phyloP scores from a whole-genome alignment of 768 basidiomycete genomes.

The Imleria badia region DNA sequence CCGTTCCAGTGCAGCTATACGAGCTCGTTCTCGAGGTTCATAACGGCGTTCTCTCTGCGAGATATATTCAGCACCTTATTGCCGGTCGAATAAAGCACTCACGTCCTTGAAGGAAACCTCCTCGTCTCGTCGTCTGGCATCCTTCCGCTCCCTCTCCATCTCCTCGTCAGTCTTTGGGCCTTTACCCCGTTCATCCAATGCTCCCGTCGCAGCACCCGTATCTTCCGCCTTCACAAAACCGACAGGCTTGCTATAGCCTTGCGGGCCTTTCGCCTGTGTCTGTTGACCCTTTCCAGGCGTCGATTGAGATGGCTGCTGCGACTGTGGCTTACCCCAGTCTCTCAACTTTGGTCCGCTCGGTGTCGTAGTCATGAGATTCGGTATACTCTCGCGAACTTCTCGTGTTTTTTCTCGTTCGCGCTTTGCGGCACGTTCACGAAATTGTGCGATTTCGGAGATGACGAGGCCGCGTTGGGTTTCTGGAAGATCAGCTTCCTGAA shows the following conservation, averaged over 20 bases:
- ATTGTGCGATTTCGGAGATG: slow-evolving; percentile 94
- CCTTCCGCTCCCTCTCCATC: slow-evolving; percentile 78
- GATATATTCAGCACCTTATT: slow-evolving; percentile 1
- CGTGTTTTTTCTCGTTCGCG: slow-evolving; percentile 85
- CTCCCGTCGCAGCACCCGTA: slow-evolving; percentile 36
- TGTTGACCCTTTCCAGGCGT: slow-evolving; percentile 41
- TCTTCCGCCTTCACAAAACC: slow-evolving; percentile 79
- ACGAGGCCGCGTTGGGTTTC: slow-evolving; percentile 91
- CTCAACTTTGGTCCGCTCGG: slow-evolving; percentile 77
- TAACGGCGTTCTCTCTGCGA: slow-evolving; percentile 88
- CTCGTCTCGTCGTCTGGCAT: slow-evolving; percentile 71
- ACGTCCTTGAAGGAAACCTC: slow-evolving; percentile 88
- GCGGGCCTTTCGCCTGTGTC: slow-evolving; percentile 64
- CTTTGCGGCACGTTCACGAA: slow-evolving; percentile 92
- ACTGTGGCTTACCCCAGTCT: slow-evolving; percentile 69
- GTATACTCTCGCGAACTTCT: slow-evolving; percentile 64
- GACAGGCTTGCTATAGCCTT: slow-evolving; percentile 76
- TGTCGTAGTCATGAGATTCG: slow-evolving; percentile 38
- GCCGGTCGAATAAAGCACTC: slow-evolving; percentile 33
- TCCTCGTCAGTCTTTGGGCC: slow-evolving; percentile 81
- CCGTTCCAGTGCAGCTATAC: slow-evolving; percentile 76
- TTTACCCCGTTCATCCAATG: slow-evolving; percentile 37
- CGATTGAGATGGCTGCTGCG: slow-evolving; percentile 37
- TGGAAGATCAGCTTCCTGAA: slow-evolving; percentile 95
- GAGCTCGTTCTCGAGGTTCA: slow-evolving; percentile 82